Conservation (phyloP, 352 stramenopile species). For the Pythium pyrilobum region DNA sequence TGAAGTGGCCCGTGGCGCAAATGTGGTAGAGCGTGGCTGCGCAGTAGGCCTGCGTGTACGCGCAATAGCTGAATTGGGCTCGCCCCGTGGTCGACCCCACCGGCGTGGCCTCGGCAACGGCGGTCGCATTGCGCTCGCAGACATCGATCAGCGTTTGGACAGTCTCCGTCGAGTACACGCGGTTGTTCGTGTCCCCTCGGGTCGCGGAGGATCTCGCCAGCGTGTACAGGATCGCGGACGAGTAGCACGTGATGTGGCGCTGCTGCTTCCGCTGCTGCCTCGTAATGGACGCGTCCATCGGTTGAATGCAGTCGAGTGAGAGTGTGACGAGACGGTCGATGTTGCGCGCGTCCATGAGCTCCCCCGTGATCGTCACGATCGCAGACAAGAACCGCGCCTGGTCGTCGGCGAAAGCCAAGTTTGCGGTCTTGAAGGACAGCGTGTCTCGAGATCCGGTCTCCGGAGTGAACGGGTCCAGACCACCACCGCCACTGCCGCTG, state of each 20-base stretch:
- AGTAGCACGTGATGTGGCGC: constrained; percentile 40
- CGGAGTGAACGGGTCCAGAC: background rate
- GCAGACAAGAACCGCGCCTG: constrained; percentile 63
- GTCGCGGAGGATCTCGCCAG: constrained; percentile 49
- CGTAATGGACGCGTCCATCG: constrained; percentile 9
- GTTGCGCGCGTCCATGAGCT: constrained; percentile 53
- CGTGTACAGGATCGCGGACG: constrained; percentile 42
- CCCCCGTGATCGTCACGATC: constrained; percentile 57
- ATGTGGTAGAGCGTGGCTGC: constrained; percentile 70
- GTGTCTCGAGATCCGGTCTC: constrained; percentile 14
- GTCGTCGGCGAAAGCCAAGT: constrained; percentile 52
- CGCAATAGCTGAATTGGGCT: constrained; percentile 9
- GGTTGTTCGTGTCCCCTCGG: constrained; percentile 41
- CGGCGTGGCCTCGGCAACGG: too few species aligned
- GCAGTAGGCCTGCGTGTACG: constrained; percentile 59
- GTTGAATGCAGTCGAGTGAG: constrained; percentile 37
- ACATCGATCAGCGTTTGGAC: constrained; percentile 45
- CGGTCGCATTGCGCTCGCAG: constrained; percentile 26
- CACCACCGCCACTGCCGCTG: background rate
- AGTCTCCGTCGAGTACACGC: constrained; percentile 36
- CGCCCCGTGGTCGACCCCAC: too few species aligned
- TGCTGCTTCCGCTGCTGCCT: constrained; percentile 26
- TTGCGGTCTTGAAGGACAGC: constrained; percentile 23
- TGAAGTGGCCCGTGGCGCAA: constrained; percentile 49
- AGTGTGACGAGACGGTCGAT: constrained; percentile 56